Conservation (phyloP, 768 basidiomycete species). For the Trametes coccinea region DNA sequence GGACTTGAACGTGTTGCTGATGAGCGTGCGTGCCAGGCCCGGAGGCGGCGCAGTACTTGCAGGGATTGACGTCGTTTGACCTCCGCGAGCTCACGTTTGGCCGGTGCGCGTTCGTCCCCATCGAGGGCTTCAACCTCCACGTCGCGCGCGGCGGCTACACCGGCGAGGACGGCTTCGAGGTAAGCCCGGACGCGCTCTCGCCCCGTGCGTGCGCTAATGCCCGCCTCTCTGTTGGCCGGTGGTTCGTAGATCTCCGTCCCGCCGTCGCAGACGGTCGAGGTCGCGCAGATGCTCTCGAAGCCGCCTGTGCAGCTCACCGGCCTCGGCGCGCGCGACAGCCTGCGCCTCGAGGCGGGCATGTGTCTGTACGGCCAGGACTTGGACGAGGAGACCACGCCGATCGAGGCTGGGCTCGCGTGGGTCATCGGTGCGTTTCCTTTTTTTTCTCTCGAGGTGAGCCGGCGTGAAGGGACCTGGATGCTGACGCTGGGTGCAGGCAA, state of each 20-base stretch:
- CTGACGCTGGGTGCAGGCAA: conserved; percentile 55
- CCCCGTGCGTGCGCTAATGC: no score
- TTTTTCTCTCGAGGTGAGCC: no score
- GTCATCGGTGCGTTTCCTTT: no score
- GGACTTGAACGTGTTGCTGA: background rate
- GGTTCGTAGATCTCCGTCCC: conserved; percentile 89
- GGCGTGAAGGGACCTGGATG: background rate
- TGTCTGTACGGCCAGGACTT: conserved; percentile 95
- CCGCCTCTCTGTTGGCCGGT: no score
- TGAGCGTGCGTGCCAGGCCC: conserved; percentile 54
- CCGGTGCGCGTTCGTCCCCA: conserved; percentile 74
- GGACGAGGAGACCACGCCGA: conserved; percentile 80
- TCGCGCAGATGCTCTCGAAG: conserved; percentile 63
- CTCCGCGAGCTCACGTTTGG: conserved; percentile 80
- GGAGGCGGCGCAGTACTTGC: conserved; percentile 76
- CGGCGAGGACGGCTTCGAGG: conserved; percentile 98
- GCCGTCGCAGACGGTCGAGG: conserved; percentile 68
- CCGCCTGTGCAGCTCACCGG: conserved; percentile 81
- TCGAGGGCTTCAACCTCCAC: conserved; percentile 80
- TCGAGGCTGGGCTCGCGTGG: conserved; percentile 93
- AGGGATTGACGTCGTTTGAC: conserved; percentile 73
- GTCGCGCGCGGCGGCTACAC: conserved; percentile 96
- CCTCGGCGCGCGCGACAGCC: conserved; percentile 88
- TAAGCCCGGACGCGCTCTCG: conserved; percentile 27
- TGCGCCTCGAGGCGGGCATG: conserved; percentile 96